A percentile compares a stretch with the other conserved stretches of the same genome.
These are phyloP conservation scores for Penicillium polonicum DNA, from an alignment of 2,329 filamentous ascomycete genomes.

Conservation along the genomic window DNA sequence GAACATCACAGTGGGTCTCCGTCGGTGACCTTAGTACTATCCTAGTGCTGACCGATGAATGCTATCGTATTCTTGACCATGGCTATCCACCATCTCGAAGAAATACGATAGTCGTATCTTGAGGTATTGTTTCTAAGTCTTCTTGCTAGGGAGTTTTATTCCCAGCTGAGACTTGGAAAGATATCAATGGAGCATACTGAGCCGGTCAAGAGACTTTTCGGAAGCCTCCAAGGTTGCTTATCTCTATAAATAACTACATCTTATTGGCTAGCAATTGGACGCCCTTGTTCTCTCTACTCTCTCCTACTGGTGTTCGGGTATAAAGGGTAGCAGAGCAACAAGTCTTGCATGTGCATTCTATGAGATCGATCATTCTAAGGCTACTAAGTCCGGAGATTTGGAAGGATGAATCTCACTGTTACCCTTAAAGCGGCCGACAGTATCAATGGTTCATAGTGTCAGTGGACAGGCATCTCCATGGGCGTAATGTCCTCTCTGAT, in stretches of 20 bases:
- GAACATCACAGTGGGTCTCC: background rate
- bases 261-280: background rate
- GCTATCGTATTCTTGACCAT: background rate
- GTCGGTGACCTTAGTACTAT: background rate
- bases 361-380: background rate
- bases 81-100: background rate
- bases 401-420: background rate
- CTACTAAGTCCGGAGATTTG: background rate
- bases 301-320: background rate
- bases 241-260: background rate
- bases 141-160: background rate
- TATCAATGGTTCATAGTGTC: background rate
- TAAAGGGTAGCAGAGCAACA: background rate
- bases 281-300: background rate
- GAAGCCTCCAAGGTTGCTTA: background rate
- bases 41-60: background rate
- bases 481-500: background rate
- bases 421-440: background rate
- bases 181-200: background rate
- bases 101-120: background rate
- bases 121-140: background rate
- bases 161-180: background rate
- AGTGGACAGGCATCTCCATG: background rate
- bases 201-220: background rate
- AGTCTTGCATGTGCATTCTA: background rate